Percentiles rank a stretch among this genome's conserved stretches.
These are phyloP conservation scores for Agrocybe praecox DNA, from an alignment of 768 basidiomycete genomes.

Conservation along the genomic window DNA sequence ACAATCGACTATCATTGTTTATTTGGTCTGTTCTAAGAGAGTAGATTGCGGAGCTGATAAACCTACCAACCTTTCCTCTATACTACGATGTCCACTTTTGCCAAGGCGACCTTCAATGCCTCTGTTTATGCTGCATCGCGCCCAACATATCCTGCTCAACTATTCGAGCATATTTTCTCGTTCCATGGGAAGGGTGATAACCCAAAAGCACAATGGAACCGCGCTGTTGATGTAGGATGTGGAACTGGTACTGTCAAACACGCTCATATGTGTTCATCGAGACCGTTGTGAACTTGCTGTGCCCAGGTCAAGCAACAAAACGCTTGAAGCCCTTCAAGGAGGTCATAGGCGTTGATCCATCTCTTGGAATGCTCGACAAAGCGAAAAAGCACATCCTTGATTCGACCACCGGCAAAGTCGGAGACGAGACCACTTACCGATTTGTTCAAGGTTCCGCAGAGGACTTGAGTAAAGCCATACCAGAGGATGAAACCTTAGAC, in stretches of 20 bases:
- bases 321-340: constrained; percentile 54
- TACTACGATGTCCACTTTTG: constrained; percentile 71
- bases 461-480: constrained; percentile 45
- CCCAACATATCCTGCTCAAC: constrained; percentile 69
- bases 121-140: constrained; percentile 66
- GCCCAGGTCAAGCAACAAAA: constrained; percentile 71
- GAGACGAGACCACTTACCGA: constrained; percentile 17
- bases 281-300: background rate
- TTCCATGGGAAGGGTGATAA: constrained; percentile 46
- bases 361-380: constrained; percentile 65
- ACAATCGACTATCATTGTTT: too few relatives aligned
- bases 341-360: constrained; percentile 79
- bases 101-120: constrained; percentile 70
- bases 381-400: constrained; percentile 35
- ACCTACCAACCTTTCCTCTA: background rate
- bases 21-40: too few relatives aligned
- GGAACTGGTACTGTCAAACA: constrained; percentile 62
- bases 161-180: constrained; percentile 64
- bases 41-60: background rate
- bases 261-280: background rate
- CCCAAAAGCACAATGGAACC: constrained; percentile 43
- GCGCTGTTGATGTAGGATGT: constrained; percentile 78
- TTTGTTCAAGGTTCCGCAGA: constrained; percentile 51
- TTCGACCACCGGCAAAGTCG: background rate
- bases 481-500: constrained; percentile 57